Evolutionary conservation across 371 early-diverging fungal genomes (phyloP), one percentile per base, ranked within the genome.

Genomic region (Rhizopus microsporus): DNA sequence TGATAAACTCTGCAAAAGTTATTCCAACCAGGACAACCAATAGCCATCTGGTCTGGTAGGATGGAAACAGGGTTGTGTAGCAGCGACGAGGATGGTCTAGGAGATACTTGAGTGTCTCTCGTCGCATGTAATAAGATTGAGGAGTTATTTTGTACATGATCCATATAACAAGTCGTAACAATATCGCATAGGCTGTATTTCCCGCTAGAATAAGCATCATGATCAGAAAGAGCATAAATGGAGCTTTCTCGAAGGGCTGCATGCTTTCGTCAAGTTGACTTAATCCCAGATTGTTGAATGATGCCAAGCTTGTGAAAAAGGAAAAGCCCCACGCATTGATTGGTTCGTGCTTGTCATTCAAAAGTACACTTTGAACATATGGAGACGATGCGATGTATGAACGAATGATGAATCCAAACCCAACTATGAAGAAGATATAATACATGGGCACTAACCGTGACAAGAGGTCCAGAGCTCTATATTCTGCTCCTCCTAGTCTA

Each of bases 51-150:
- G 78, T 75, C 23, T 78, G 75, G 0, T 60, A 59, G 0, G 78
- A 43, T 8, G 73, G 71, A 51, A 78, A 78, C 3, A 78, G 40
- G 3, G 66, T 72, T 3, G 73, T 75, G 42, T 70, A 78, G 50
- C 78, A 78, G 12, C 78, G 54, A 46, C 78, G 75, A 9, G 78
- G 78, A 53, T 78, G 78, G 51, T 75, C 69, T 3, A 78, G 49
- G 1, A 78, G 54, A 56, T 67, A 73, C 3, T 58, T 55, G 9
- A 73, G 57, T 2, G 75, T 69, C 43, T 78, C 75, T 44, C 64
- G 68, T 30, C 59, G 67, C 51, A 72, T 68, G 1, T 42, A 54
- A 29, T 60, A 56, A 0, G 68, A 57, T 13, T 61, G 39, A 3
- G 78, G 75, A 2, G 75, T 78, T 1, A 68, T n/a, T 34, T 63